Conservation (phyloP, 225 moss, liverwort and hornwort species). For the Pseudisothecium myosuroides region DNA sequence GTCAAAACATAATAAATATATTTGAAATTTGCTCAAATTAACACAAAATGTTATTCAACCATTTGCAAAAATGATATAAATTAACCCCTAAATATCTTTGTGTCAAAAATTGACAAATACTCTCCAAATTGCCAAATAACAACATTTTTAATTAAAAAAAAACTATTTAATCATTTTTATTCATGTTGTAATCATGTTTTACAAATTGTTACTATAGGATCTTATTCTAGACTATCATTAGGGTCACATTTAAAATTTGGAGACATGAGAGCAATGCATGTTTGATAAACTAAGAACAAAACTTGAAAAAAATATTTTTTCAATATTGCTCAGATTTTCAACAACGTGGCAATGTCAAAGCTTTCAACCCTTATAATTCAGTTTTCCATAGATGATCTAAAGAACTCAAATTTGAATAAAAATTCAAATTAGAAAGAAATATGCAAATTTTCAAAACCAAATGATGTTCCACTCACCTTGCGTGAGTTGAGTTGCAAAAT, state of each 20-base stretch:
- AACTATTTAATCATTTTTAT: too few species aligned
- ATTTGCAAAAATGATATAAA: neutral
- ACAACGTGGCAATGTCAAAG: neutral
- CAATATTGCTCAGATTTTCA: accelerated
- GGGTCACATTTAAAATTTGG: neutral
- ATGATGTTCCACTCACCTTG: neutral
- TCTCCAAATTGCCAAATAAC: accelerated
- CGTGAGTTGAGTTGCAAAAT: neutral
- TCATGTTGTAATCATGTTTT: too few species aligned
- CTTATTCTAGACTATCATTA: neutral
- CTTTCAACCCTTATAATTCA: neutral
- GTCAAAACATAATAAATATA: accelerated
- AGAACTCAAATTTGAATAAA: neutral
- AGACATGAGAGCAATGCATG: neutral
- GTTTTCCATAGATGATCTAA: neutral
- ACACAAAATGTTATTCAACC: neutral
- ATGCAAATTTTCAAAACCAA: neutral
- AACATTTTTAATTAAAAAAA: neutral
- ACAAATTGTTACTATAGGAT: neutral
- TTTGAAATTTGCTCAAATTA: neutral
- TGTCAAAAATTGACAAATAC: neutral
- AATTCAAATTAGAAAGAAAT: neutral
- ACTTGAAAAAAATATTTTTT: neutral
- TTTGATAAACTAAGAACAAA: neutral
- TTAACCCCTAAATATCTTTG: accelerated